These are phyloP conservation scores for Leishmania tarentolae DNA, from an alignment of 208 protist species.

Conservation along the genomic window DNA sequence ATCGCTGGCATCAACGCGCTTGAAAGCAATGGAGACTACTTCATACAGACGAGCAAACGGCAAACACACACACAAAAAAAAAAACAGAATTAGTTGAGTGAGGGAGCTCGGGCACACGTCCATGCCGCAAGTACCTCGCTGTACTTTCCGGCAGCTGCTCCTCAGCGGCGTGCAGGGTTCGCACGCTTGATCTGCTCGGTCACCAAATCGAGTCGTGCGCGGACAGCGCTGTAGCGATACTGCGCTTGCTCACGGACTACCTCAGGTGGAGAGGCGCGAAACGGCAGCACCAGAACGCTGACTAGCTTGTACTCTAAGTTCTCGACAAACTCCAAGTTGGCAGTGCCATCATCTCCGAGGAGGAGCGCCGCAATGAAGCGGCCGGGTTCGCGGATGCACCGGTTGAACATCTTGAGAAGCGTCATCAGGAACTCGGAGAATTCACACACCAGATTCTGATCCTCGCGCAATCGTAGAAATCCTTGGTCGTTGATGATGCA, in stretches of 20 bases:
- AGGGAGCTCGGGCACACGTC: background rate
- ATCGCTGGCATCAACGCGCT: background rate
- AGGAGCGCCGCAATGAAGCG: conserved; percentile 89
- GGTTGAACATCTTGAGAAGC: conserved; percentile 93
- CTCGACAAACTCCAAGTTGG: conserved; percentile 93
- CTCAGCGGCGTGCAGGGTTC: conserved; percentile 44
- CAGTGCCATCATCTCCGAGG: conserved; percentile 80
- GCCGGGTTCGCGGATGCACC: conserved; percentile 89
- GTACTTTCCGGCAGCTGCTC: background rate
- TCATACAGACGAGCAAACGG: background rate
- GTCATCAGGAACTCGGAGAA: conserved; percentile 93
- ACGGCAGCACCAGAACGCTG: conserved; percentile 89
- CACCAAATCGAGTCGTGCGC: conserved; percentile 85
- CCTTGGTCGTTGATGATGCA: conserved; percentile 89
- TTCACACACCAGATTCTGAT: conserved; percentile 94
- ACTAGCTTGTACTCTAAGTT: conserved; percentile 96
- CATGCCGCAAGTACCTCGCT: background rate
- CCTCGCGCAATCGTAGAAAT: conserved; percentile 81
- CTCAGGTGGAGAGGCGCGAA: conserved; percentile 84
- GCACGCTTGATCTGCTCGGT: conserved; percentile 90
- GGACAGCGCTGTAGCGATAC: conserved; percentile 93
- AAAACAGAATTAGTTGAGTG: background rate
- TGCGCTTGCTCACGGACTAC: conserved; percentile 91
- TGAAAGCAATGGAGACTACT: background rate
- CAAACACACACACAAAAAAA: conserved; percentile 8